phyloP scores from a whole-genome alignment of 78 protist species.

The Dictyostelium purpureum region DNA sequence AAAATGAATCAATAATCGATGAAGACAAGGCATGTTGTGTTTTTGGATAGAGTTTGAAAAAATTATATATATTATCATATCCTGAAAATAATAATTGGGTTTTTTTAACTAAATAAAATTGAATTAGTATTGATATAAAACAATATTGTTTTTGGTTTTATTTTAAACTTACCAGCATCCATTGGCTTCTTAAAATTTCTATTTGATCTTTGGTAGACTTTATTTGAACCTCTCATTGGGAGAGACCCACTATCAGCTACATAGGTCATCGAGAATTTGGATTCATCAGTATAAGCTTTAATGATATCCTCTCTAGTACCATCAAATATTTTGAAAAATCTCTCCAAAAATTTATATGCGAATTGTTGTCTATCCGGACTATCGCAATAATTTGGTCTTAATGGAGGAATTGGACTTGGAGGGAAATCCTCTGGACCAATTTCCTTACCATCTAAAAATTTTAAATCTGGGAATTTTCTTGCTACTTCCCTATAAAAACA shows the following conservation, averaged over 20 bases:
- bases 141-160: neutral
- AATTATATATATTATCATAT: conserved; percentile 21
- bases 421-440: conserved; percentile 61
- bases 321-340: conserved; percentile 54
- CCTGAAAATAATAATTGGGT: conserved; percentile 22
- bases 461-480: conserved; percentile 54
- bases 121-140: neutral
- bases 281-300: conserved; percentile 36
- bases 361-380: conserved; percentile 51
- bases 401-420: conserved; percentile 60
- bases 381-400: conserved; percentile 38
- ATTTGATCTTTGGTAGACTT: conserved; percentile 20
- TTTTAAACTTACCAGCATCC: conserved; percentile 1
- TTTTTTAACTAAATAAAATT: conserved; percentile 8
- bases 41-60: conserved; percentile 32
- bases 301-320: neutral
- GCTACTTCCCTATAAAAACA: conserved; percentile 53
- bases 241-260: neutral
- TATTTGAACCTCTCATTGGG: neutral
- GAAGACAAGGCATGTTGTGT: conserved; percentile 32
- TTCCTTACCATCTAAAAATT: conserved; percentile 19
- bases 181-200: conserved; percentile 32
- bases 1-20: conserved; percentile 36
- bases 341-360: conserved; percentile 51
- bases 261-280: conserved; percentile 52